Percentiles rank a stretch among this genome's conserved stretches.
These are phyloP conservation scores for Leptographium galeiforme DNA, from an alignment of 2,329 filamentous ascomycete genomes.

Conservation along the genomic window DNA sequence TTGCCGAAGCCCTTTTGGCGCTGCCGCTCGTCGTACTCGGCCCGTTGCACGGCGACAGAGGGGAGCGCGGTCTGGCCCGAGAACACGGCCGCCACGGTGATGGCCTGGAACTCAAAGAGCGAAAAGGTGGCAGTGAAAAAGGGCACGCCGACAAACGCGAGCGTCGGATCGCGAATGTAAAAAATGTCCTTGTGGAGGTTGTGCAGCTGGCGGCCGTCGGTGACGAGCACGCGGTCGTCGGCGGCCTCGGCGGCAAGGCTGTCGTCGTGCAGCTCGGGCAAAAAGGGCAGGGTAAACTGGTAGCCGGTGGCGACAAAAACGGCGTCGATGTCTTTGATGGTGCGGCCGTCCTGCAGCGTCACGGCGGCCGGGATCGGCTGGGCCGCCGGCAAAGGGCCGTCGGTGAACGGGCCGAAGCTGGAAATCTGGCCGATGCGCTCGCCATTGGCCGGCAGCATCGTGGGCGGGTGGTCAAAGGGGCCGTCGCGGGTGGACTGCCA, in stretches of 20 bases:
- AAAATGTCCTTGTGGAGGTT: slow-evolving; percentile 51
- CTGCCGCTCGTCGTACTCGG: slow-evolving; percentile 19
- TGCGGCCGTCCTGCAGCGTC: slow-evolving; percentile 36
- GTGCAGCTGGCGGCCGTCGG: slow-evolving; percentile 42
- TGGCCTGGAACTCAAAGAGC: slow-evolving; percentile 57
- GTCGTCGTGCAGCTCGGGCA: slow-evolving; percentile 32
- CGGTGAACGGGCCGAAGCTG: slow-evolving; percentile 22
- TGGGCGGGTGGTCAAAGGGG: slow-evolving; percentile 41
- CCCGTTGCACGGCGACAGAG: slow-evolving; percentile 21
- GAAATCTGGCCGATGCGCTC: slow-evolving; percentile 37
- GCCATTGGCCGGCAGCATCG: slow-evolving; percentile 38
- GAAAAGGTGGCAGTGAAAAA: slow-evolving; percentile 56
- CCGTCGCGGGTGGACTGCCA: slow-evolving; percentile 45
- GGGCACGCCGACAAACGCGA: slow-evolving; percentile 51
- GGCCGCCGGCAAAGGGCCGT: slow-evolving; percentile 9
- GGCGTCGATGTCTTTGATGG: slow-evolving; percentile 41
- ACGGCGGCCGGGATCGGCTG: slow-evolving; percentile 34
- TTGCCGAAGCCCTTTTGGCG: slow-evolving; percentile 19
- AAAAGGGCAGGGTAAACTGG: slow-evolving; percentile 34
- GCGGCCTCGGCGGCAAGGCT: slow-evolving; percentile 29
- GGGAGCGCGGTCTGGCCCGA: slow-evolving; percentile 37
- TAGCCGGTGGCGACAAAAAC: slow-evolving; percentile 59
- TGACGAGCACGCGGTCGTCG: slow-evolving; percentile 19
- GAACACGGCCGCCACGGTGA: slow-evolving; percentile 43
- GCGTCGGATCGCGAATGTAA: slow-evolving; percentile 52